Conservation (phyloP, 352 stramenopile species). For the Phytopythium helicoides region DNA sequence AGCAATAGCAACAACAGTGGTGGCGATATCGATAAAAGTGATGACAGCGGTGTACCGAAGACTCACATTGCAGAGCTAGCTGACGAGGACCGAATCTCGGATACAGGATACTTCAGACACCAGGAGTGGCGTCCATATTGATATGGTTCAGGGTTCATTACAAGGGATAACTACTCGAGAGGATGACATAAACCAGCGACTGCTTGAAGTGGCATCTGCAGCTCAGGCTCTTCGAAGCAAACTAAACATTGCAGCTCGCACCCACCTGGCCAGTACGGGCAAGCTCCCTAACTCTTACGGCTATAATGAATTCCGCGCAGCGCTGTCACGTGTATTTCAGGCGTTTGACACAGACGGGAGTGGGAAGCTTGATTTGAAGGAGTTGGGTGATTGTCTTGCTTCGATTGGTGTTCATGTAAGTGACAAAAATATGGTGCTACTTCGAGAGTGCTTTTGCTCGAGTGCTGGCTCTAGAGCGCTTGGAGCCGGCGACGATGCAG, state of each 20-base stretch:
- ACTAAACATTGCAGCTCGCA: conserved; percentile 37
- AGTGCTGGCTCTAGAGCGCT: background rate
- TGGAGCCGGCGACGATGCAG: conserved; percentile 17
- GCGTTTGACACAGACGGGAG: conserved; percentile 55
- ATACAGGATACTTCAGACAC: too few species aligned
- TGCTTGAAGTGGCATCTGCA: background rate
- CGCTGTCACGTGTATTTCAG: conserved; percentile 46
- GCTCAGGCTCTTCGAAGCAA: conserved; percentile 24
- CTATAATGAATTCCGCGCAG: conserved; percentile 55
- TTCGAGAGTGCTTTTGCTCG: conserved; percentile 52
- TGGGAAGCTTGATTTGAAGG: conserved; percentile 48
- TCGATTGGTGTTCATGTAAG: conserved; percentile 46
- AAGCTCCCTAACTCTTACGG: conserved; percentile 17
- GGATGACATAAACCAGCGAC: background rate
- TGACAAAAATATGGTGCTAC: conserved; percentile 33
- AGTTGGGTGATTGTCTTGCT: conserved; percentile 48
- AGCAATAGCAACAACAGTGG: background rate
- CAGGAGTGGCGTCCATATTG: too few species aligned
- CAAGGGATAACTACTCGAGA: background rate
- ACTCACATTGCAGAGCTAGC: too few species aligned
- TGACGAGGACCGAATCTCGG: background rate
- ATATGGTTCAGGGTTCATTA: too few species aligned
- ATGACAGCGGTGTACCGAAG: too few species aligned
- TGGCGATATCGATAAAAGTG: background rate
- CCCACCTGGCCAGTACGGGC: conserved; percentile 20